Conservation (phyloP, 2,329 filamentous ascomycete species). For the Botrytis fabae region DNA sequence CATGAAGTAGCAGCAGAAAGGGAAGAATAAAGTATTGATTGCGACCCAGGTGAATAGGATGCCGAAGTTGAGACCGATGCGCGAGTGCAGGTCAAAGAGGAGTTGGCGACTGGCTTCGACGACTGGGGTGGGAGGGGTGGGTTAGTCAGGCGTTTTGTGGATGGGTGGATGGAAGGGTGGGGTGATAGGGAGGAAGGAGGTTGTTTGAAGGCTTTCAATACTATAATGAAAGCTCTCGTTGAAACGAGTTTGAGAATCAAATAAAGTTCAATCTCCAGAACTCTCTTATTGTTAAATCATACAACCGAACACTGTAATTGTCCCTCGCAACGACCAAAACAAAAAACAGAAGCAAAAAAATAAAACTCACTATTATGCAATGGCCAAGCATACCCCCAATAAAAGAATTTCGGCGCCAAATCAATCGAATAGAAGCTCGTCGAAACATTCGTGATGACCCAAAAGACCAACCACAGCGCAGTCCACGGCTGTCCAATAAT, state of each 20-base stretch:
- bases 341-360: neutral
- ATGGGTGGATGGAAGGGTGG: too few species aligned
- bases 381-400: constrained; percentile 65
- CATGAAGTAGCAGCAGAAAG: constrained; percentile 48
- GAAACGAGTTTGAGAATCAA: too few species aligned
- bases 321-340: neutral
- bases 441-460: constrained; percentile 58
- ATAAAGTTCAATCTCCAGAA: too few species aligned
- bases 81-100: constrained; percentile 58
- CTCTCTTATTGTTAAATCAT: too few species aligned
- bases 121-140: constrained; percentile 37
- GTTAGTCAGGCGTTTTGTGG: neutral
- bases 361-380: constrained; percentile 53
- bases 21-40: constrained; percentile 55
- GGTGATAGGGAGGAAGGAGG: too few species aligned
- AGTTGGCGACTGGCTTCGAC: constrained; percentile 61
- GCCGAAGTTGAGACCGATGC: constrained; percentile 61
- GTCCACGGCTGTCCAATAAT: constrained; percentile 53
- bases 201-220: too few species aligned
- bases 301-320: neutral
- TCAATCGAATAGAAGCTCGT: constrained; percentile 61
- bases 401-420: constrained; percentile 58
- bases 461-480: constrained; percentile 12
- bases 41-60: constrained; percentile 59
- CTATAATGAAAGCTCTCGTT: too few species aligned